phyloP scores from a whole-genome alignment of 257 asterid species.

The Solanum medicagineum region DNA sequence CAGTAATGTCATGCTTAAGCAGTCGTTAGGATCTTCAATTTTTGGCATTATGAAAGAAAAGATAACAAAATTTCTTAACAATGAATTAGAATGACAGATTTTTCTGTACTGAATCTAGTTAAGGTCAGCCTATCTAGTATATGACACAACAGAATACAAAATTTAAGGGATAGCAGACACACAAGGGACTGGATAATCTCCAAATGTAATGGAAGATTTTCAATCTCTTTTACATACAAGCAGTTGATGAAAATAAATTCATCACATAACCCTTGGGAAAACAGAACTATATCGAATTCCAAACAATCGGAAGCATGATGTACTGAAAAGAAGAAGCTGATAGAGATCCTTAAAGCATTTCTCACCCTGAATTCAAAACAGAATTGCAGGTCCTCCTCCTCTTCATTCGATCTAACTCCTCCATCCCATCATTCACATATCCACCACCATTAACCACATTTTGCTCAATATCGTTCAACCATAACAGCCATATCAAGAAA shows the following conservation, averaged over 20 bases:
- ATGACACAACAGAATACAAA: background rate
- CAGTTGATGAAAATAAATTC: background rate
- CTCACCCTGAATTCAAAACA: slow-evolving; percentile 23
- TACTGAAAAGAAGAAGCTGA: background rate
- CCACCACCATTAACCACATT: slow-evolving; percentile 45
- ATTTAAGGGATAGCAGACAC: background rate
- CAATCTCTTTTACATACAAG: background rate
- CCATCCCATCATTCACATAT: slow-evolving; percentile 26
- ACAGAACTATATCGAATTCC: background rate
- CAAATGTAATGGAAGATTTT: background rate
- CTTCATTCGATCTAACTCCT: slow-evolving; percentile 56
- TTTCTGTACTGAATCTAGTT: background rate
- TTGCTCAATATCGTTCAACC: slow-evolving; percentile 72
- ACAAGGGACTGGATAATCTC: background rate
- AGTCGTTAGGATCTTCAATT: too few species aligned
- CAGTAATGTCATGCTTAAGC: too few species aligned
- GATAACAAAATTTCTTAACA: background rate
- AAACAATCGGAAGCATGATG: background rate
- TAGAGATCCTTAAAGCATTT: background rate
- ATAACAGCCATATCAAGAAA: slow-evolving; percentile 86
- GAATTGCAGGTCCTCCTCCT: slow-evolving; percentile 28
- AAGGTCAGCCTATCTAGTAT: background rate
- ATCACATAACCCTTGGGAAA: background rate
- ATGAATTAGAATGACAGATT: too few species aligned
- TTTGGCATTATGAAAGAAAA: too few species aligned